Conservation (phyloP, 305 asterid species). For the Fraxinus dipetala region DNA sequence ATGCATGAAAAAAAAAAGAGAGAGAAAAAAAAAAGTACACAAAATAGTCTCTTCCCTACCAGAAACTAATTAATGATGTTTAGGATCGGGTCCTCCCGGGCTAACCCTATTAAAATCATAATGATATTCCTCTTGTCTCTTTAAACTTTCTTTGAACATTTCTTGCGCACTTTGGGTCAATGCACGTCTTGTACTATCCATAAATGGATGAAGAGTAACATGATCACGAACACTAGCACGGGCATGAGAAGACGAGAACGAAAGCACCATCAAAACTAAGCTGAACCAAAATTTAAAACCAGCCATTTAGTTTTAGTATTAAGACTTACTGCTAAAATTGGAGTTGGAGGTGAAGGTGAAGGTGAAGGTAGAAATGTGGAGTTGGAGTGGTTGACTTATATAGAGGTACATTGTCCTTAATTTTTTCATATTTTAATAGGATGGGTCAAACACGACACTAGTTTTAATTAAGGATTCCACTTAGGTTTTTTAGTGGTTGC, state of each 20-base stretch:
- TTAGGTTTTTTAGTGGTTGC: constrained; percentile 22
- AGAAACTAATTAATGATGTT: constrained; percentile 34
- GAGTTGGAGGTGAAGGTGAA: neutral
- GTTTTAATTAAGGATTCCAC: constrained; percentile 22
- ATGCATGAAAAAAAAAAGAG: neutral
- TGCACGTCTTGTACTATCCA: constrained; percentile 6
- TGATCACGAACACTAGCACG: constrained; percentile 13
- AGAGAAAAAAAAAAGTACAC: neutral
- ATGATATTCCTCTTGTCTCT: constrained; percentile 29
- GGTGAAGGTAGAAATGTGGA: constrained; percentile 23
- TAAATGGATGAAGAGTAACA: constrained; percentile 19
- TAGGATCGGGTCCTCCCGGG: constrained; percentile 57
- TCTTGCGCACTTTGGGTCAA: constrained; percentile 29
- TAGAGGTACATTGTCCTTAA: constrained; percentile 20
- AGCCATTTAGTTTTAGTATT: constrained; percentile 24
- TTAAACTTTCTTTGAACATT: constrained; percentile 27
- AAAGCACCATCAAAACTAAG: constrained; percentile 21
- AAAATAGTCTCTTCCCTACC: no score
- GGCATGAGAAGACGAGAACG: neutral
- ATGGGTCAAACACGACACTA: constrained; percentile 17
- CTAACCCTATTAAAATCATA: constrained; percentile 30
- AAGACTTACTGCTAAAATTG: neutral
- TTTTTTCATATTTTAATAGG: constrained; percentile 20
- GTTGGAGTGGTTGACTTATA: constrained; percentile 25
- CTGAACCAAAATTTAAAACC: constrained; percentile 29